These are phyloP conservation scores for Leptodermis oblonga DNA, from an alignment of 257 asterid species.

Conservation along the genomic window DNA sequence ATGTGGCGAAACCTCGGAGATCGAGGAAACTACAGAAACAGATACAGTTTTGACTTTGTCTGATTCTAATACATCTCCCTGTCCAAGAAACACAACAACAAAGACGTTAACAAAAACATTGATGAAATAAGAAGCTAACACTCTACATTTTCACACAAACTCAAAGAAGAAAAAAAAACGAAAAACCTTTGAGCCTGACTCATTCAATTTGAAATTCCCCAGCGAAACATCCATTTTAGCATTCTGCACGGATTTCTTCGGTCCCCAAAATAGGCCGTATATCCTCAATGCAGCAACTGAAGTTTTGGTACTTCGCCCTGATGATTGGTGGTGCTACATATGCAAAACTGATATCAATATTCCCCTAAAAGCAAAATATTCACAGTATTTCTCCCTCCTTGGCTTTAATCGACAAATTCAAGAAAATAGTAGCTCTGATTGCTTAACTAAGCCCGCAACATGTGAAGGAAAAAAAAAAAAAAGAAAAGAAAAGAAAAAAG, in stretches of 20 bases:
- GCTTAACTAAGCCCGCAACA: neutral
- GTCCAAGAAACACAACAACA: constrained; percentile 16
- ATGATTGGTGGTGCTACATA: constrained; percentile 43
- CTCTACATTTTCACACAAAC: constrained; percentile 4
- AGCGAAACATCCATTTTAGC: constrained; percentile 44
- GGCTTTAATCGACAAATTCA: neutral
- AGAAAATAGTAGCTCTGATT: neutral
- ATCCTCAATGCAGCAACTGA: constrained; percentile 31
- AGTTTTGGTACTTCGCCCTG: constrained; percentile 20
- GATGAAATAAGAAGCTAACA: constrained; percentile 4
- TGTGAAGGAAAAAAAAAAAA: too few species aligned
- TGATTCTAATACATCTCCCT: constrained; percentile 45
- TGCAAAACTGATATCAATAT: neutral
- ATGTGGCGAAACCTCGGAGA: constrained; percentile 55
- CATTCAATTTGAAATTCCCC: constrained; percentile 63
- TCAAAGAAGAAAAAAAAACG: constrained; percentile 12
- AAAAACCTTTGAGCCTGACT: constrained; percentile 52
- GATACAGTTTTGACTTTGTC: constrained; percentile 44
- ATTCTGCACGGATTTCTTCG: constrained; percentile 59
- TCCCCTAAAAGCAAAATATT: constrained; percentile 14
- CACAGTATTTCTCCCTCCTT: neutral
- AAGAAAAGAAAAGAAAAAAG: neutral
- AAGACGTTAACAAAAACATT: neutral
- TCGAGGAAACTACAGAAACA: constrained; percentile 78
- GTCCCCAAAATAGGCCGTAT: constrained; percentile 77